phyloP scores from a whole-genome alignment of 805 yeast genomes.

The Suhomyces prunicola region DNA sequence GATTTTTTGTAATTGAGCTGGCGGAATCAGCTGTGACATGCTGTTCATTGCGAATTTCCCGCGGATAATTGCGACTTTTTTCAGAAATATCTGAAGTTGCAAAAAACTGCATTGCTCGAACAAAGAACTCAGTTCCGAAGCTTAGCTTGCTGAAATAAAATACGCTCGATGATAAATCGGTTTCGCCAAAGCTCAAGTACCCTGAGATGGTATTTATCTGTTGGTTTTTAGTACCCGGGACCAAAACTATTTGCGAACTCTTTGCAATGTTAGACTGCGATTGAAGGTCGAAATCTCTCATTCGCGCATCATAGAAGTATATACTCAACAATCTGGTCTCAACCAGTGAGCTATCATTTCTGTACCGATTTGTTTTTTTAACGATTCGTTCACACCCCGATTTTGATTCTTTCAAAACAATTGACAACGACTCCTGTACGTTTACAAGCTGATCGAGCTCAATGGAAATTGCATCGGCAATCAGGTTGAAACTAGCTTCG shows the following conservation, averaged over 20 bases:
- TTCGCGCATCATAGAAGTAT: background rate
- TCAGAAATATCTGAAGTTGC: constrained; percentile 2
- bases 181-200: background rate
- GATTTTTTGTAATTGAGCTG: background rate
- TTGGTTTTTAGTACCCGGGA: background rate
- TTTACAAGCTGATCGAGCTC: constrained; percentile 16
- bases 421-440: background rate
- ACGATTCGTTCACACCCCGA: background rate
- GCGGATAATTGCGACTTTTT: background rate
- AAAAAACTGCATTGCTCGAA: constrained; percentile 14
- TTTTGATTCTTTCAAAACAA: background rate
- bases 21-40: background rate
- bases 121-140: constrained; percentile 12
- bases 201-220: background rate
- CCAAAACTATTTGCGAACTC: background rate
- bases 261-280: background rate
- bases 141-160: background rate
- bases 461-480: constrained; percentile 16
- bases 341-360: background rate
- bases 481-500: constrained; percentile 7
- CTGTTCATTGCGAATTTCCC: background rate
- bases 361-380: background rate
- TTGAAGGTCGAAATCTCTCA: background rate
- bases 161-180: background rate
- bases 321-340: background rate